Conservation (phyloP, 371 early-diverging fungal genomes). For the Lichtheimia ornata region DNA sequence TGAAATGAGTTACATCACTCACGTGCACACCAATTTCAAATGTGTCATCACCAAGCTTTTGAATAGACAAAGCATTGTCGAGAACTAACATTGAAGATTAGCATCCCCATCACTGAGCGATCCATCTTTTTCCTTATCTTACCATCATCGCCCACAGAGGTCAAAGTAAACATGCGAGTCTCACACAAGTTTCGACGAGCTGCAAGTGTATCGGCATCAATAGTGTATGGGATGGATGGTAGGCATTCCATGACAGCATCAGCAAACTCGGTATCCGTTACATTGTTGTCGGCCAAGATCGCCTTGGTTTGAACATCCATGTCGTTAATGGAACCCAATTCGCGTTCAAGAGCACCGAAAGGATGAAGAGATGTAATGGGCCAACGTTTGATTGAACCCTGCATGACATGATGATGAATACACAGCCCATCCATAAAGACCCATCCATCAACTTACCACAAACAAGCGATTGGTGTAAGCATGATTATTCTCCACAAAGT, state of each 20-base stretch:
- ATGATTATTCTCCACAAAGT: constrained; percentile 66
- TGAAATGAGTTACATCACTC: constrained; percentile 97
- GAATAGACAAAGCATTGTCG: constrained; percentile 92
- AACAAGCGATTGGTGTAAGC: constrained; percentile 56
- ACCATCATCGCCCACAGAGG: constrained; percentile 76
- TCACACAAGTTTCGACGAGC: constrained; percentile 73
- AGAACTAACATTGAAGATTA: constrained; percentile 37
- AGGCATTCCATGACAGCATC: constrained; percentile 64
- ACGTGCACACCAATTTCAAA: constrained; percentile 96
- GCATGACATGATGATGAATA: background rate
- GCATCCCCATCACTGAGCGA: background rate
- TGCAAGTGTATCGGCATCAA: constrained; percentile 61
- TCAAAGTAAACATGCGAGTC: constrained; percentile 81
- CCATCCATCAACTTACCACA: constrained; percentile 21
- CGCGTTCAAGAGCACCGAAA: constrained; percentile 62
- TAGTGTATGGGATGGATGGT: constrained; percentile 63
- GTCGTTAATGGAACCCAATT: constrained; percentile 69
- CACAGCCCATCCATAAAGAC: background rate
- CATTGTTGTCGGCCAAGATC: constrained; percentile 64
- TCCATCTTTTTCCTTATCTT: constrained; percentile 5
- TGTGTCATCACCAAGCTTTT: constrained; percentile 67
- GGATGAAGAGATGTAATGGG: constrained; percentile 67
- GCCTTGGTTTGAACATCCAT: constrained; percentile 70
- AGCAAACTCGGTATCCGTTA: constrained; percentile 57
- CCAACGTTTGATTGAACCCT: constrained; percentile 72